Percentiles rank a stretch among this genome's conserved stretches.
phyloP scores from a whole-genome alignment of 2,329 filamentous ascomycete genomes.

The Stagonosporopsis vannaccii region DNA sequence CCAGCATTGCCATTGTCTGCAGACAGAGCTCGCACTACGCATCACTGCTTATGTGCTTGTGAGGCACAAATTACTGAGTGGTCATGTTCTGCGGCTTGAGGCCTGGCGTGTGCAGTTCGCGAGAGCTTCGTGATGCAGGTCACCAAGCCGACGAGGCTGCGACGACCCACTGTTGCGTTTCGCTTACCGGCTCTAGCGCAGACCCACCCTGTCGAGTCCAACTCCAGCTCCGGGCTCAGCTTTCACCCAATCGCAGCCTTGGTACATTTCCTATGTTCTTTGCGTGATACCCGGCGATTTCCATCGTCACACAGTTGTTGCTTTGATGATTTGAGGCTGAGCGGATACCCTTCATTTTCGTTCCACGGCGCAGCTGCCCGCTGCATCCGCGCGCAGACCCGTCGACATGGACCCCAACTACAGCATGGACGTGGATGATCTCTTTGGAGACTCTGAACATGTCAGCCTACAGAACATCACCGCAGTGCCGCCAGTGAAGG shows the following conservation, averaged over 20 bases:
- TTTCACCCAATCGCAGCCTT: slow-evolving; percentile 16
- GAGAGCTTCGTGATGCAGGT: slow-evolving; percentile 21
- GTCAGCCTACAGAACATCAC: slow-evolving; percentile 65
- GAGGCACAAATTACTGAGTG: not conserved
- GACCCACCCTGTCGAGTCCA: slow-evolving; percentile 24
- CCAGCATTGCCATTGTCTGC: not conserved
- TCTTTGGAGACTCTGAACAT: slow-evolving; percentile 62
- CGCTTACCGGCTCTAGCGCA: slow-evolving; percentile 16
- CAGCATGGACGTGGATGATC: slow-evolving; percentile 53
- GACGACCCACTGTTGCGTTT: slow-evolving; percentile 15
- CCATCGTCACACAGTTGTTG: slow-evolving; percentile 7
- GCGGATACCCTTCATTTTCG: not conserved
- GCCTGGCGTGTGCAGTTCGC: slow-evolving; percentile 15
- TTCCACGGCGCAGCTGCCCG: slow-evolving; percentile 3
- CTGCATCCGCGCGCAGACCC: slow-evolving; percentile 33
- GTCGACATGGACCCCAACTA: slow-evolving; percentile 61
- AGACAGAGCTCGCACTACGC: not conserved
- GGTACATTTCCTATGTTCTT: slow-evolving; percentile 17
- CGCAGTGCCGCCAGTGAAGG: slow-evolving; percentile 65
- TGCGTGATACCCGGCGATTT: slow-evolving; percentile 32
- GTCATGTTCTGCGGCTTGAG: not conserved
- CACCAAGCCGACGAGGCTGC: slow-evolving; percentile 18
- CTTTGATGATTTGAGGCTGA: slow-evolving; percentile 1
- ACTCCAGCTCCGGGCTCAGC: slow-evolving; percentile 18
- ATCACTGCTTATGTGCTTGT: not conserved